Evolutionary conservation across 2,329 filamentous ascomycete genomes (phyloP), one percentile per base, ranked within the genome.

Genomic region (Phaeosphaeria sp.): DNA sequence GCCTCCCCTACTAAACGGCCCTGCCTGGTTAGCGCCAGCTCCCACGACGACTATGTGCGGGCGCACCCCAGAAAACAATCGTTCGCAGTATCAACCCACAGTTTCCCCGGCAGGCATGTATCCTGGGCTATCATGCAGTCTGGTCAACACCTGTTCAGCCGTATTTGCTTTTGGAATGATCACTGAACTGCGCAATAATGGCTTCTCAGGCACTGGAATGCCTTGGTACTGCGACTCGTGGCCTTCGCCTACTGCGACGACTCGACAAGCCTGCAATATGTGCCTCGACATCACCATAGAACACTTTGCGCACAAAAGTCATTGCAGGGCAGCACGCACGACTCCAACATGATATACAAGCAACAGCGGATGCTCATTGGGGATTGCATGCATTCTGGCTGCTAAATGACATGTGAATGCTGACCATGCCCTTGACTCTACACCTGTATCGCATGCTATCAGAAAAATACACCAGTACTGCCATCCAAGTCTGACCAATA

Each of bases 201-300:
- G 30, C 36, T 39, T 13, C 36, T 6, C 46, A 27, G n/a, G 46
- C n/a, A n/a, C 46, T 39, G 36, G 15, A 39, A n/a, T 39, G 36
- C 36, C 36, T 39, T 39, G 36, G 3, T 39, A n/a, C 36, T 17
- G 36, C 43, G 49, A 51, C 36, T 50, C 49, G 23, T 30, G 39
- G 9, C 20, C 17, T 39, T 51, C 49, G 49, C 49, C 22, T 51
- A 25, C 49, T 51, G 49, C 23, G 36, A 51, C 49, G 21, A n/a
- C 20, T 51, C 49, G 36, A 39, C 36, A 39, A 5, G 36, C 36
- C 36, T 39, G 36, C 36, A 39, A 39, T 39, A 17, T 7, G 5
- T 39, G 15, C 36, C 36, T 39, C 36, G 36, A 39, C 36, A 39
- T n/a, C 6, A 17, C 36, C 36, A 39, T 39, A 48, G 43, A 15